phyloP scores from a whole-genome alignment of 768 basidiomycete species.

The Phlebiopsis flavidoalba region DNA sequence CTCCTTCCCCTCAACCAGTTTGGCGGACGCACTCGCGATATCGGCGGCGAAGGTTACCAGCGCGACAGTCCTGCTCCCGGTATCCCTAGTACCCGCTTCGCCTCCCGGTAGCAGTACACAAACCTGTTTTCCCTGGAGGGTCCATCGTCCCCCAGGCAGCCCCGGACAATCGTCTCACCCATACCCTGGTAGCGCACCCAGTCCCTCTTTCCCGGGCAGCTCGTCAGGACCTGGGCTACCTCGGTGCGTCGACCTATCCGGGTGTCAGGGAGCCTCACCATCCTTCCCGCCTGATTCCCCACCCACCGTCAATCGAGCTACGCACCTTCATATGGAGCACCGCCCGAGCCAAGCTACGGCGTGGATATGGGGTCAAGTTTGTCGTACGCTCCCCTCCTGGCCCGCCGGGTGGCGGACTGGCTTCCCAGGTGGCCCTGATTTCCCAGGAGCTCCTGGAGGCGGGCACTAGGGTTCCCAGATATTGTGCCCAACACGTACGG shows the following conservation, averaged over 20 bases:
- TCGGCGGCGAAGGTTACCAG: background rate
- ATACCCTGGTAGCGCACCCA: background rate
- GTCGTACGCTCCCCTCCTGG: conserved; percentile 6
- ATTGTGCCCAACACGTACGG: conserved; percentile 7
- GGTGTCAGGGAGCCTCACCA: background rate
- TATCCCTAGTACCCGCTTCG: background rate
- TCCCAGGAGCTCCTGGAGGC: background rate
- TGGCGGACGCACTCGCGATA: background rate
- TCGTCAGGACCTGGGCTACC: background rate
- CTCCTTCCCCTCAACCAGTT: conserved; percentile 7
- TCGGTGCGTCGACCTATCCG: background rate
- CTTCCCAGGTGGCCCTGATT: conserved; percentile 13
- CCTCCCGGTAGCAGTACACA: background rate
- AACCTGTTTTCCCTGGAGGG: background rate
- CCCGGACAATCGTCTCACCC: background rate
- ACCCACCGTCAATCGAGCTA: conserved; percentile 5
- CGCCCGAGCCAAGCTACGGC: conserved; percentile 4
- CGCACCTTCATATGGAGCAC: conserved; percentile 1
- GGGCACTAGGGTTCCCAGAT: conserved; percentile 10
- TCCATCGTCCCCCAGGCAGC: background rate
- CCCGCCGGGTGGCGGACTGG: conserved; percentile 5
- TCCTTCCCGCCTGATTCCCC: background rate
- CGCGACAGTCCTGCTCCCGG: background rate
- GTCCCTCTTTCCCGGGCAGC: background rate
- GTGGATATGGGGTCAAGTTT: background rate